Conservation (phyloP, 345 rosid species). For the Gossypium herbaceum region DNA sequence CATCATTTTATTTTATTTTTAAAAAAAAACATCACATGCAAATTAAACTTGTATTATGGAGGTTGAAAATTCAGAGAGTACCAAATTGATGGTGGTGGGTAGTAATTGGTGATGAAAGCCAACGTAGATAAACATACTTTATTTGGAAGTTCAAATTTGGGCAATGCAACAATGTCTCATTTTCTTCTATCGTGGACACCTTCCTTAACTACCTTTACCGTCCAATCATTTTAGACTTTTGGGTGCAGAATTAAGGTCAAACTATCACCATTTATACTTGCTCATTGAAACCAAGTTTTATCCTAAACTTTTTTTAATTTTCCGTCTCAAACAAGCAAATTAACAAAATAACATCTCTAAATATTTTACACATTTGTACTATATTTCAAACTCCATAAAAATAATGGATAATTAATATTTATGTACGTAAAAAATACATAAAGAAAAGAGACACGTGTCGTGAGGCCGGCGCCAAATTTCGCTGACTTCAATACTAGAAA, state of each 20-base stretch:
- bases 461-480: conserved; percentile 45
- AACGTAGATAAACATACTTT: not conserved
- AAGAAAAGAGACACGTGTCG: conserved; percentile 13
- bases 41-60: not conserved
- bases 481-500: conserved; percentile 31
- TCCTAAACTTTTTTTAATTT: too few species aligned
- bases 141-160: not conserved
- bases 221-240: conserved; percentile 27
- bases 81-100: not conserved
- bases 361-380: too few species aligned
- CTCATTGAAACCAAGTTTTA: too few species aligned
- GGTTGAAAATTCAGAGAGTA: not conserved
- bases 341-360: too few species aligned
- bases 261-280: not conserved
- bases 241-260: not conserved
- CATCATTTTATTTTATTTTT: too few species aligned
- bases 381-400: not conserved
- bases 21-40: too few species aligned
- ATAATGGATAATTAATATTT: not conserved
- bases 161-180: not conserved
- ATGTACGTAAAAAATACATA: not conserved
- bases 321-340: too few species aligned
- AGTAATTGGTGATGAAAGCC: conserved; percentile 7
- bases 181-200: not conserved
- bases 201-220: conserved; percentile 24